These are phyloP conservation scores for Tephrocybe sp. DNA, from an alignment of 768 basidiomycete species.

Conservation along the genomic window DNA sequence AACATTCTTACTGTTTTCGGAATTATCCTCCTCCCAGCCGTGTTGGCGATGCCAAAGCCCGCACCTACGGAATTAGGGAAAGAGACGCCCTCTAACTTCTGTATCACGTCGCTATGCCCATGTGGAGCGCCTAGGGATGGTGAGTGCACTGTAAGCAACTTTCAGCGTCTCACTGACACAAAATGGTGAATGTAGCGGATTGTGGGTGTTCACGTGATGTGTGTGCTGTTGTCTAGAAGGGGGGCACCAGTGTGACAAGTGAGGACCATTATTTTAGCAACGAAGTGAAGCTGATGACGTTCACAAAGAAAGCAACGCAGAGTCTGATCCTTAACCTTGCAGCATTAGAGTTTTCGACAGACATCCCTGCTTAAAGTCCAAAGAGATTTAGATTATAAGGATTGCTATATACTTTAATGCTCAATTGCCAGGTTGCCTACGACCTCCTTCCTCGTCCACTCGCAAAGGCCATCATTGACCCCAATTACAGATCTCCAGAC, in stretches of 20 bases:
- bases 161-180: no score
- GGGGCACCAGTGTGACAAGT: no score
- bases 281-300: no score
- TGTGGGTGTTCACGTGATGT: background rate
- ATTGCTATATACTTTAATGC: background rate
- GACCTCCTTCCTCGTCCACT: constrained; percentile 54
- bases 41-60: background rate
- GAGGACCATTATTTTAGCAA: no score
- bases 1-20: background rate
- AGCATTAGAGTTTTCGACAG: no score
- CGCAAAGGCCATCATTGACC: constrained; percentile 37
- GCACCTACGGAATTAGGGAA: background rate
- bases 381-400: no score
- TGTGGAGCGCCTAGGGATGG: background rate
- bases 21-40: background rate
- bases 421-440: constrained; percentile 21
- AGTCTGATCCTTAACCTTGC: no score
- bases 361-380: no score
- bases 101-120: background rate
- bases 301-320: no score
- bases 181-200: background rate
- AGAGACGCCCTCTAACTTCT: background rate
- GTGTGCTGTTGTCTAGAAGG: no score
- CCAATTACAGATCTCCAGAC: constrained; percentile 54
- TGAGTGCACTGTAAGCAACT: background rate